Base-by-base conservation (phyloP, 305 asterid genomes). In the Stenogyne calaminthoides region DNA sequence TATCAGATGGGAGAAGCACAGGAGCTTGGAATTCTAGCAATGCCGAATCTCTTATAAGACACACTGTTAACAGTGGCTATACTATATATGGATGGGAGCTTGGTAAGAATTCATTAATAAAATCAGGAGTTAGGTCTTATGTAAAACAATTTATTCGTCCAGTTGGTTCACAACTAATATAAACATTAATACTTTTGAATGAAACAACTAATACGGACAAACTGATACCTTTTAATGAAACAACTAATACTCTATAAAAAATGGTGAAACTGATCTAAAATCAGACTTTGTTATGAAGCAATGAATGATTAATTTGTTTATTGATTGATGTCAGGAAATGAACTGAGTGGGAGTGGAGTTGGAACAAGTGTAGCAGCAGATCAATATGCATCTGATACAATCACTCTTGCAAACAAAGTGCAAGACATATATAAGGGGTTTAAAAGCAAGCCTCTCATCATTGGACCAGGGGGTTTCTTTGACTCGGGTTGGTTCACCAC, bases 391-490 rank as follows among this genome's bases (percentile, higher is more conserved):
- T 51, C 73, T 64, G 98, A 93, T 78, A 68, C 74, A 40, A 78
- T 67, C 62, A 75, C 59, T 51, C 95, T 93, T 60, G 80, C 74
- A 29, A 77, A 78, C 49, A 56, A 76, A 64, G 80, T 91, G 70
- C 84, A 85, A 75, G 84, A 85, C 16, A 77, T 82, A 66, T 93
- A 93, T 57, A 80, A 73, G 47, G 88, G 55, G 27, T 64, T 77
- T 20, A 51, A 73, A 20, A 69, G 70, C 49, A 84, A 73, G 81
- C 98, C 98, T 7, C 70, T 88, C 29, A 76, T 89, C 55, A 82
- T 93, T 3, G 98, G 93, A 59, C 98, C 98, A 8, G 98, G 98
- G 32, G 96, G 97, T 16, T 88, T 93, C 79, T 88, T 88, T 10
- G 86, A 85, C 52, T 82, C 77, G 46, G 70, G 66, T 44, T 93